phyloP scores from a whole-genome alignment of 768 basidiomycete genomes.

The Suillus lakei region DNA sequence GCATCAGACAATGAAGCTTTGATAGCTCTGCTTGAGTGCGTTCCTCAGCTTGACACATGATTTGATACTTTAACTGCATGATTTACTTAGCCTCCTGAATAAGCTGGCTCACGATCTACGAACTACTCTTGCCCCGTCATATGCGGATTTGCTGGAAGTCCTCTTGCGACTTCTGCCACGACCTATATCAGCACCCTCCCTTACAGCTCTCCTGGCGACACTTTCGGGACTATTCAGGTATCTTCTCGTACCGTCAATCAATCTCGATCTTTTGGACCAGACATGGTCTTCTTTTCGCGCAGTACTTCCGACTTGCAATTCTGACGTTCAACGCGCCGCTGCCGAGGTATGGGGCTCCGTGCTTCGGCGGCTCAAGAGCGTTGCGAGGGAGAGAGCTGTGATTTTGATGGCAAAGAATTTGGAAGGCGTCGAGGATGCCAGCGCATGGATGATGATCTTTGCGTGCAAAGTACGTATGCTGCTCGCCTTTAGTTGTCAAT shows the following conservation, averaged over 20 bases:
- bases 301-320: constrained; percentile 60
- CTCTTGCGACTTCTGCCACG: constrained; percentile 63
- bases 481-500: neutral
- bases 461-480: constrained; percentile 68
- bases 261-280: constrained; percentile 52
- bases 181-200: constrained; percentile 59
- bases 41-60: constrained; percentile 10
- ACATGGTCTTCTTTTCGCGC: constrained; percentile 63
- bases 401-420: constrained; percentile 55
- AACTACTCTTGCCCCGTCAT: constrained; percentile 71
- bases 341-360: constrained; percentile 90
- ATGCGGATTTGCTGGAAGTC: constrained; percentile 55
- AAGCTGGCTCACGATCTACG: constrained; percentile 82
- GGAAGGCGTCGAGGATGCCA: constrained; percentile 60
- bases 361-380: constrained; percentile 70
- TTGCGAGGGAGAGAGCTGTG: constrained; percentile 60
- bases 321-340: constrained; percentile 75
- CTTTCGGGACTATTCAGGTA: constrained; percentile 74
- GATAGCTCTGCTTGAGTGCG: constrained; percentile 78
- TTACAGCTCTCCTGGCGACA: constrained; percentile 70
- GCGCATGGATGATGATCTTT: constrained; percentile 75
- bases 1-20: constrained; percentile 74
- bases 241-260: constrained; percentile 68
- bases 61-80: constrained; percentile 14
- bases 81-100: constrained; percentile 64